A percentile compares a stretch with the other conserved stretches of the same genome.
Evolutionary conservation across 257 asterid genomes (phyloP).

Genomic region (Linaria vulgaris): DNA sequence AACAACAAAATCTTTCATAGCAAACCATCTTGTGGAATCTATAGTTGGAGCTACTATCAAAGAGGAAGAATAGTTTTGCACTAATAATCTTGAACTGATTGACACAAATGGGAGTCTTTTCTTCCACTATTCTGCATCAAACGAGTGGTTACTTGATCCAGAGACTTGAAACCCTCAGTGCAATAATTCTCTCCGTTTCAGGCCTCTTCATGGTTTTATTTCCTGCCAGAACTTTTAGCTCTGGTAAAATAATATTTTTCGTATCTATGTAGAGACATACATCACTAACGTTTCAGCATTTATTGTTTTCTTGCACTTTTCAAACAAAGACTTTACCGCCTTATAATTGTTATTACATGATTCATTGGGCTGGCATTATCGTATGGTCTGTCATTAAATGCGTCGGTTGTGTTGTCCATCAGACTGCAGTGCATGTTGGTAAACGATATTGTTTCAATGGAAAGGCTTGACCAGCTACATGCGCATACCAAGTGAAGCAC

Average conservation of each 20-base stretch:
- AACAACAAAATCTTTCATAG: slow-evolving; percentile 89
- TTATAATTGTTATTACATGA: too few species aligned
- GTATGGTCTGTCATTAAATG: slow-evolving; percentile 82
- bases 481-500: slow-evolving; percentile 89
- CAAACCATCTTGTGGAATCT: slow-evolving; percentile 89
- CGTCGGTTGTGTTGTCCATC: slow-evolving; percentile 79
- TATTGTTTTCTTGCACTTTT: too few species aligned
- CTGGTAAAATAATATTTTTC: slow-evolving; percentile 42
- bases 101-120: slow-evolving; percentile 82
- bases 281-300: too few species aligned
- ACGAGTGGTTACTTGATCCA: slow-evolving; percentile 95
- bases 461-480: slow-evolving; percentile 88
- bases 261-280: too few species aligned
- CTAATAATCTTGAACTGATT: slow-evolving; percentile 69
- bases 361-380: slow-evolving; percentile 76
- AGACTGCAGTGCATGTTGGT: slow-evolving; percentile 83
- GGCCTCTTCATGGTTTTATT: slow-evolving; percentile 96
- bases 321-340: too few species aligned
- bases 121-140: slow-evolving; percentile 90
- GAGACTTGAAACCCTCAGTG: slow-evolving; percentile 75
- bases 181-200: slow-evolving; percentile 75
- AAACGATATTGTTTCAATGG: slow-evolving; percentile 79
- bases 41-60: slow-evolving; percentile 68
- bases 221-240: slow-evolving; percentile 79
- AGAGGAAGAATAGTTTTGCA: slow-evolving; percentile 78